A percentile compares a stretch with the other conserved stretches of the same genome.
Conservation (phyloP, 1,284 basidiomycete genomes). For the Papiliotrema fonsecae region DNA sequence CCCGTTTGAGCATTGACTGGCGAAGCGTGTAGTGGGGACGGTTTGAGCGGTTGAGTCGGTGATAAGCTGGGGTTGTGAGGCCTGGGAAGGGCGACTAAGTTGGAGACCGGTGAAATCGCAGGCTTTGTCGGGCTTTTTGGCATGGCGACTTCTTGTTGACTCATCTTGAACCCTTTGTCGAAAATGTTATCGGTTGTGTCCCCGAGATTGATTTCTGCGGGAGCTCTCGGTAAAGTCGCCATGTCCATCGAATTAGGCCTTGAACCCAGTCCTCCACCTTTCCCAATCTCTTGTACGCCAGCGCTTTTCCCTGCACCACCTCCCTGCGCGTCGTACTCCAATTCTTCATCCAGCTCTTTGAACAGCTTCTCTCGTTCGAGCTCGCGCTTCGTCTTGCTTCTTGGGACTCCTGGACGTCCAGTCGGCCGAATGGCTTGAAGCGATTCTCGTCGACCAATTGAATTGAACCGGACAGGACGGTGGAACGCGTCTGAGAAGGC, state of each 20-base stretch:
- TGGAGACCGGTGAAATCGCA: too few relatives aligned
- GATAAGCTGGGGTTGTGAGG: neutral
- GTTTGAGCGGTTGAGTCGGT: conserved; percentile 22
- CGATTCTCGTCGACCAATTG: conserved; percentile 36
- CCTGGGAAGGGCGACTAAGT: neutral
- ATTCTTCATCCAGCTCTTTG: conserved; percentile 32
- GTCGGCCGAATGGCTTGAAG: conserved; percentile 21
- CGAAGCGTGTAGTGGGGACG: conserved; percentile 31
- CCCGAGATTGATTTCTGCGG: conserved; percentile 2
- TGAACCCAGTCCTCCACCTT: conserved; percentile 20
- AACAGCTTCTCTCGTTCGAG: conserved; percentile 44
- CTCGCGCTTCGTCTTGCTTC: conserved; percentile 42
- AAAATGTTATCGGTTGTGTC: conserved; percentile 6
- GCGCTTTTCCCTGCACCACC: conserved; percentile 5
- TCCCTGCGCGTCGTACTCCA: conserved; percentile 13
- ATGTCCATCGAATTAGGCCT: neutral
- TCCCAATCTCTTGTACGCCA: conserved; percentile 27
- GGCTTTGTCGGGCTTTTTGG: too few relatives aligned
- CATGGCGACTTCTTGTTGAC: neutral
- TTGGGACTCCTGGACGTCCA: conserved; percentile 13
- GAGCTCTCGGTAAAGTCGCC: conserved; percentile 11
- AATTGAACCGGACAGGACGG: conserved; percentile 29
- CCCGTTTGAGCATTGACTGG: conserved; percentile 16
- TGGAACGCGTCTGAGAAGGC: conserved; percentile 8
- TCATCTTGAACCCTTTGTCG: neutral